Evolutionary conservation across 2,329 filamentous ascomycete genomes (phyloP), one percentile per base, ranked within the genome.

Genomic region (Pestalotiopsis sp.): DNA sequence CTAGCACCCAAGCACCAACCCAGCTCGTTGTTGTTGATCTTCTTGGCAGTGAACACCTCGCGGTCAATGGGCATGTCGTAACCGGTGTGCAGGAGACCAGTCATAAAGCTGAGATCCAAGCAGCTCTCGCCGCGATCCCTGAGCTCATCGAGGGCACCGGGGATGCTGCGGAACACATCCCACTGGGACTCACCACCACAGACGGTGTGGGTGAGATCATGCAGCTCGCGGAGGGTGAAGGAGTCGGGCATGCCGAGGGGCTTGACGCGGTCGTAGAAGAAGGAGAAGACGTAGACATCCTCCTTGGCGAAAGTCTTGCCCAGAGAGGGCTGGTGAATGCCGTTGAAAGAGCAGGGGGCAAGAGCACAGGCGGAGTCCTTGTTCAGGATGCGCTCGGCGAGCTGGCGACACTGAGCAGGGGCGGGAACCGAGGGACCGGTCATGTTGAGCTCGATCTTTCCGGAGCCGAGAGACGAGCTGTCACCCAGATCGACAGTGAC

Each of bases 51-150:
- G 86, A 93, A 95, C 73, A 99, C 94, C 82, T 99, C 96, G 52
- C 97, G 89, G 74, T 97, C 93, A 75, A 98, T 91, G 3, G 95
- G 95, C 94, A 99, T 98, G 74, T 98, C 96, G 77, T 99, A 99
- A 3, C 96, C 96, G 5, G 94, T 97, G 81, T 98, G 95, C 67
- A 98, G 84, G 68, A 99, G 85, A 31, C 93, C 93, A 75, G 97
- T 84, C 94, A 98, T 98, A 78, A 98, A 99, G 84, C 93, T 99
- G 75, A 99, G 84, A 81, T 99, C 96, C 75, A 99, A 83, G 82
- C 96, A 99, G 81, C 92, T 93, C 82, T 99, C 95, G 2, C 96
- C 94, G 68, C 95, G 89, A 70, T 88, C 94, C 66, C 85, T 84
- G 39, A 99, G 87, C 83, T 98, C 94, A 1, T 91, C 86, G 65